A percentile compares a stretch with the other conserved stretches of the same genome.
phyloP scores from a whole-genome alignment of 176 grass and related monocot species.

The Pontederia paniculata region DNA sequence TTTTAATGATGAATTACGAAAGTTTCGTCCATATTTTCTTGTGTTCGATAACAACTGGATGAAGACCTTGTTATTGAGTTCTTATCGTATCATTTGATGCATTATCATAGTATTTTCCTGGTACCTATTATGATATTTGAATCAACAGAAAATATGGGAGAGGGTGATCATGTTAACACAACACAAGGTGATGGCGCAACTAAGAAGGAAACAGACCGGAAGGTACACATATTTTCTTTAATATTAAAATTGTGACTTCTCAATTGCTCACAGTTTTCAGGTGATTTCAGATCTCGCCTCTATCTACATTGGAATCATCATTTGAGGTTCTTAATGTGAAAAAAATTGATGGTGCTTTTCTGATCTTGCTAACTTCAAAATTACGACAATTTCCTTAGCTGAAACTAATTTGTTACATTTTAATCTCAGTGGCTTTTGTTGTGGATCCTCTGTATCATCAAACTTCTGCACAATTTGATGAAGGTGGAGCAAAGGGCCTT shows the following conservation, averaged over 20 bases:
- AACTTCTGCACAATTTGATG: constrained; percentile 93
- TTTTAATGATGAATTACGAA: too few relatives aligned
- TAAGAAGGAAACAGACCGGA: constrained; percentile 68
- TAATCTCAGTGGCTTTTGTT: constrained; percentile 62
- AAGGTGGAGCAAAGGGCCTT: constrained; percentile 93
- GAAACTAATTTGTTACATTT: constrained; percentile 27
- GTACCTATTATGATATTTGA: constrained; percentile 8
- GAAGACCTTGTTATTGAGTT: too few relatives aligned
- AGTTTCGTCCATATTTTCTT: too few relatives aligned
- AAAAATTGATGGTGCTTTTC: constrained; percentile 81
- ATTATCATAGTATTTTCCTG: background rate
- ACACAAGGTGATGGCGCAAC: constrained; percentile 32
- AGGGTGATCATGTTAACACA: constrained; percentile 14
- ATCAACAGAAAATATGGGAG: constrained; percentile 27
- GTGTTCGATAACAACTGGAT: too few relatives aligned
- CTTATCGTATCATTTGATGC: too few relatives aligned
- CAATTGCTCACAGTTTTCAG: constrained; percentile 18
- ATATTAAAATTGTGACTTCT: constrained; percentile 7
- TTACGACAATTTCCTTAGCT: constrained; percentile 1
- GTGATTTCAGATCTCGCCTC: constrained; percentile 55
- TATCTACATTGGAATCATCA: constrained; percentile 72
- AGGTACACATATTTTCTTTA: constrained; percentile 26
- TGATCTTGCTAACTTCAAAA: background rate
- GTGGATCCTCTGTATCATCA: constrained; percentile 97
- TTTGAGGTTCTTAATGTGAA: constrained; percentile 93